phyloP scores from a whole-genome alignment of 345 rosid species.

The Lumnitzera littorea region DNA sequence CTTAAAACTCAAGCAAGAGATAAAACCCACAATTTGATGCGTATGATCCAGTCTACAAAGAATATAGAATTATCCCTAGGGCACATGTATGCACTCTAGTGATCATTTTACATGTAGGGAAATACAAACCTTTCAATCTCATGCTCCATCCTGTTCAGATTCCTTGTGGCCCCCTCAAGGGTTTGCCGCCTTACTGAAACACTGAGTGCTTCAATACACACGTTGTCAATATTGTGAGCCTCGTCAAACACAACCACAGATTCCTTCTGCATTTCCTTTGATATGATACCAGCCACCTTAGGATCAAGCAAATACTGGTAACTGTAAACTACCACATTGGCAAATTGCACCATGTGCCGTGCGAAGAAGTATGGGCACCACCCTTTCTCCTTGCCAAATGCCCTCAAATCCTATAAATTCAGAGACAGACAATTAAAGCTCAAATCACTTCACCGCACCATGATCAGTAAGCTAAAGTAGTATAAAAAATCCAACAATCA shows the following conservation, averaged over 20 bases:
- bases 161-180: constrained; percentile 89
- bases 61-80: not conserved
- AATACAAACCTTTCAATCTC: constrained; percentile 75
- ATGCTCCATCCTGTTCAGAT: constrained; percentile 59
- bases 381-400: constrained; percentile 70
- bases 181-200: constrained; percentile 89
- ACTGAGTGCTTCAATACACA: constrained; percentile 96
- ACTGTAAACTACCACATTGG: constrained; percentile 90
- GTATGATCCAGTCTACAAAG: too few relatives aligned
- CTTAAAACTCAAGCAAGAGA: too few relatives aligned
- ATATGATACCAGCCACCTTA: constrained; percentile 94
- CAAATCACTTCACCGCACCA: too few relatives aligned
- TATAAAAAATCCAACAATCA: too few relatives aligned
- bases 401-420: constrained; percentile 62
- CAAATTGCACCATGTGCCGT: constrained; percentile 89
- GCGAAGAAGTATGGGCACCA: constrained; percentile 98
- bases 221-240: constrained; percentile 97
- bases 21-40: too few relatives aligned
- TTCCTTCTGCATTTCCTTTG: constrained; percentile 95
- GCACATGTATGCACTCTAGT: too few relatives aligned
- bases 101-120: not conserved
- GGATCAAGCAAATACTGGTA: constrained; percentile 97
- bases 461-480: too few relatives aligned
- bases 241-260: constrained; percentile 94
- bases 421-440: not conserved